Evolutionary conservation across 306 rosid genomes (phyloP).

Genomic region (Prinsepia uniflora): DNA sequence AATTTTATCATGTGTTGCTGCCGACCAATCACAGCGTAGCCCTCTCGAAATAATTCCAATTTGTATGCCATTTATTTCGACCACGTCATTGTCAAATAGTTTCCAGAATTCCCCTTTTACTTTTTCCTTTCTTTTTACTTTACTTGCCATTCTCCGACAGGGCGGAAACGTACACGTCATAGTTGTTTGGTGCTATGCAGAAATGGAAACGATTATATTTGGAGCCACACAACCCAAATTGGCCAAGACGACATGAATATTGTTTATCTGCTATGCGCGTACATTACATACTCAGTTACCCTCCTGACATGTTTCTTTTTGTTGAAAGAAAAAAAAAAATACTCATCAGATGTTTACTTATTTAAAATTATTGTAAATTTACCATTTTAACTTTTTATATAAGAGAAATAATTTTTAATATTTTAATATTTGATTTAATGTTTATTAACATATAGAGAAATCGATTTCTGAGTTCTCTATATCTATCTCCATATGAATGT

Average conservation of each 20-base stretch:
- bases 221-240: background rate
- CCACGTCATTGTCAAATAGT: constrained; percentile 11
- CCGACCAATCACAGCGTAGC: background rate
- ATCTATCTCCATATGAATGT: too few relatives aligned
- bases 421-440: too few relatives aligned
- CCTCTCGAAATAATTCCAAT: background rate
- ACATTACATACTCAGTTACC: too few relatives aligned
- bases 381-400: too few relatives aligned
- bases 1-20: background rate
- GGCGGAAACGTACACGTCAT: background rate
- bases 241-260: background rate
- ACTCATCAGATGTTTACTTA: too few relatives aligned
- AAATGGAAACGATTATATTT: background rate
- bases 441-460: too few relatives aligned
- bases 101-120: background rate
- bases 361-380: too few relatives aligned
- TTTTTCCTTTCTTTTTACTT: background rate
- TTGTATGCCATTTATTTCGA: background rate
- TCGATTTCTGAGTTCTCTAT: too few relatives aligned
- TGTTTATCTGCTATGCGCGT: too few relatives aligned
- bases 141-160: background rate
- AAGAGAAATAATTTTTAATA: too few relatives aligned
- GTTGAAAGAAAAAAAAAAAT: too few relatives aligned
- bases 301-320: too few relatives aligned
- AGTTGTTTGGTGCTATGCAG: background rate